Percentiles rank a stretch among this genome's conserved stretches.
phyloP scores from a whole-genome alignment of 1,139 yeast genomes.

The Yamadazyma conglobata region DNA sequence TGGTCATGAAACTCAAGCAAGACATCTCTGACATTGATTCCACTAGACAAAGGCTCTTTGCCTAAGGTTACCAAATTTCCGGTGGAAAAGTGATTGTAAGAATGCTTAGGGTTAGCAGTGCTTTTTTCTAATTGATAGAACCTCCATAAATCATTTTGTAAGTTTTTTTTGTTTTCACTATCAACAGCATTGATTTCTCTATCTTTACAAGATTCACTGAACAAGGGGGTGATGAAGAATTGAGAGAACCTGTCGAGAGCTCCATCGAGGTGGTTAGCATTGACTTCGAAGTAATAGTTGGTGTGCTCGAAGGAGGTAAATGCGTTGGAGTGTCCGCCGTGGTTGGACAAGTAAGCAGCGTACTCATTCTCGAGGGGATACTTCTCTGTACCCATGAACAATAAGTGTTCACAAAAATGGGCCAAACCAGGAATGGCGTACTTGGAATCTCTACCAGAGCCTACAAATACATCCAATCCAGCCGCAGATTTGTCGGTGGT shows the following conservation, averaged over 20 bases:
- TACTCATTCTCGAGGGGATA: constrained; percentile 92
- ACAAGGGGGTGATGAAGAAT: constrained; percentile 83
- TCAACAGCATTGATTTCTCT: constrained; percentile 94
- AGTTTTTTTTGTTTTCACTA: constrained; percentile 89
- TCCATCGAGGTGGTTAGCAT: constrained; percentile 72
- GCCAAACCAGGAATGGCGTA: constrained; percentile 78
- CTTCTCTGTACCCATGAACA: constrained; percentile 95
- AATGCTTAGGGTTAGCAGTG: constrained; percentile 67
- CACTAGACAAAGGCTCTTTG: constrained; percentile 46
- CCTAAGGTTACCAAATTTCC: constrained; percentile 66
- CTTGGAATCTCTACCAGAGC: constrained; percentile 78
- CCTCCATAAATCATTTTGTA: constrained; percentile 89
- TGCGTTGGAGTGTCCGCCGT: constrained; percentile 68
- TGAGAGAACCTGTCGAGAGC: constrained; percentile 92
- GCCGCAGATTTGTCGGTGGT: constrained; percentile 92
- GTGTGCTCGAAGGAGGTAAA: constrained; percentile 89
- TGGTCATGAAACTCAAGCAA: constrained; percentile 58
- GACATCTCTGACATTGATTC: constrained; percentile 61
- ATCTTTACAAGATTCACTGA: constrained; percentile 77
- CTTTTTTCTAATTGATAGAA: constrained; percentile 78
- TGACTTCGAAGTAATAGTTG: constrained; percentile 84
- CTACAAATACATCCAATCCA: constrained; percentile 86
- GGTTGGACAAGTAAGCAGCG: constrained; percentile 69
- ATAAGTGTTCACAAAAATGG: constrained; percentile 92
- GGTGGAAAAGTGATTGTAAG: constrained; percentile 72